These are phyloP conservation scores for Aspergillus wentii DNA, from an alignment of 495 filamentous ascomycete species.

Conservation along the genomic window DNA sequence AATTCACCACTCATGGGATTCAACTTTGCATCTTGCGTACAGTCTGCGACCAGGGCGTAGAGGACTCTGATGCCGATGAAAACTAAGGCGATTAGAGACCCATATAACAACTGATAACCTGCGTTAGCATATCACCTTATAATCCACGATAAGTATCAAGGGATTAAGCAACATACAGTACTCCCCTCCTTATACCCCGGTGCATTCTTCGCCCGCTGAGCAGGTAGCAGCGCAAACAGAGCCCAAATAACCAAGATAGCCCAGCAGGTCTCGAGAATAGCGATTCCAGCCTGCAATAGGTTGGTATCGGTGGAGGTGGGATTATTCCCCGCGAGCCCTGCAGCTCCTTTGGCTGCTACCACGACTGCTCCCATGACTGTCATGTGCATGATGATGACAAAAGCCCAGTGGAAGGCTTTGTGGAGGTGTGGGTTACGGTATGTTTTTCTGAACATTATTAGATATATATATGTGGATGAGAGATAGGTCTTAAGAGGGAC, in stretches of 20 bases:
- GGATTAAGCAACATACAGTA: slow-evolving; percentile 6
- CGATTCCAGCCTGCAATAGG: slow-evolving; percentile 27
- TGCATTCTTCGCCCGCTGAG: slow-evolving; percentile 1
- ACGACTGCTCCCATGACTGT: slow-evolving; percentile 12
- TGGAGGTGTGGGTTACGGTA: slow-evolving; percentile 18
- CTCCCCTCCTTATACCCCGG: slow-evolving; percentile 11
- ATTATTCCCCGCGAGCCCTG: no score
- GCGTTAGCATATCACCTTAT: not conserved
- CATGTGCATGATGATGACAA: slow-evolving; percentile 12
- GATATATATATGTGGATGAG: no score
- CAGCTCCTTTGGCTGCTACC: no score
- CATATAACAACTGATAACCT: slow-evolving; percentile 5
- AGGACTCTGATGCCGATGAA: slow-evolving; percentile 10
- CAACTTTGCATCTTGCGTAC: slow-evolving; percentile 6
- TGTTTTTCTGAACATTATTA: no score
- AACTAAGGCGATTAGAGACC: slow-evolving; percentile 1
- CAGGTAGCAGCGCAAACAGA: slow-evolving; percentile 12
- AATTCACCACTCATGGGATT: slow-evolving; percentile 6
- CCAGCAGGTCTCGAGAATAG: slow-evolving; percentile 28
- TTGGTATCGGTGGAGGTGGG: no score
- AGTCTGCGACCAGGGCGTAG: slow-evolving; percentile 8
- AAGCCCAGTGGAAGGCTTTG: slow-evolving; percentile 19
- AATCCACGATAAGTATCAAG: not conserved
- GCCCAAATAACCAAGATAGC: slow-evolving; percentile 18
- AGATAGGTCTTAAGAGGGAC: slow-evolving; percentile 8